These are phyloP conservation scores for Diaporthe vexans DNA, from an alignment of 2,329 filamentous ascomycete genomes.

Conservation along the genomic window DNA sequence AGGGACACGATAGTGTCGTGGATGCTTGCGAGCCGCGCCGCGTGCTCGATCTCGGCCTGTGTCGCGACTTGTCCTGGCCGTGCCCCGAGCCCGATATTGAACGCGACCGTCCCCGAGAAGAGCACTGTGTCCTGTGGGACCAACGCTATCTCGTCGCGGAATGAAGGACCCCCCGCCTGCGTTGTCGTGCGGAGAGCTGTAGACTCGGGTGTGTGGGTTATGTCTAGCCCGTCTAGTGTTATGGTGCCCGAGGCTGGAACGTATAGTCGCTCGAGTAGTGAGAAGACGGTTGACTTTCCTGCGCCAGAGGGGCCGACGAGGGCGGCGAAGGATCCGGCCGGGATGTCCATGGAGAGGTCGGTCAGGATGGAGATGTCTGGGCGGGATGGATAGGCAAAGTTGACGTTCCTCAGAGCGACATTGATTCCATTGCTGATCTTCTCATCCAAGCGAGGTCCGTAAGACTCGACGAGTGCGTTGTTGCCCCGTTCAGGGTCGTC, in stretches of 20 bases:
- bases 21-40: no score
- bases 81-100: no score
- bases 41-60: no score
- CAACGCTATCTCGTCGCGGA: slow-evolving; percentile 67
- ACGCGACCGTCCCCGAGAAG: no score
- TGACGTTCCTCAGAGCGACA: slow-evolving; percentile 70
- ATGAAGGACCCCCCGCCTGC: slow-evolving; percentile 44
- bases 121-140: slow-evolving; percentile 68
- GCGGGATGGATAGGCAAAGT: slow-evolving; percentile 68
- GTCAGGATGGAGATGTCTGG: slow-evolving; percentile 65
- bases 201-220: slow-evolving; percentile 55
- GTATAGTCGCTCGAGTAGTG: slow-evolving; percentile 66
- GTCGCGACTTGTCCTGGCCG: no score
- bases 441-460: neutral
- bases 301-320: slow-evolving; percentile 76
- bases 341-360: slow-evolving; percentile 68
- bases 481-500: slow-evolving; percentile 8
- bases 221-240: slow-evolving; percentile 61
- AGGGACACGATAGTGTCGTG: no score
- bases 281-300: slow-evolving; percentile 77
- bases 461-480: neutral
- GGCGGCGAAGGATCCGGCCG: slow-evolving; percentile 72
- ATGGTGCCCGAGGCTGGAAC: slow-evolving; percentile 57
- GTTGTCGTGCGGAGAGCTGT: slow-evolving; percentile 52
- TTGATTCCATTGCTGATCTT: slow-evolving; percentile 52